Evolutionary conservation across 768 basidiomycete genomes (phyloP), one percentile per base, ranked within the genome.

Genomic region (Lyophyllum semitale): DNA sequence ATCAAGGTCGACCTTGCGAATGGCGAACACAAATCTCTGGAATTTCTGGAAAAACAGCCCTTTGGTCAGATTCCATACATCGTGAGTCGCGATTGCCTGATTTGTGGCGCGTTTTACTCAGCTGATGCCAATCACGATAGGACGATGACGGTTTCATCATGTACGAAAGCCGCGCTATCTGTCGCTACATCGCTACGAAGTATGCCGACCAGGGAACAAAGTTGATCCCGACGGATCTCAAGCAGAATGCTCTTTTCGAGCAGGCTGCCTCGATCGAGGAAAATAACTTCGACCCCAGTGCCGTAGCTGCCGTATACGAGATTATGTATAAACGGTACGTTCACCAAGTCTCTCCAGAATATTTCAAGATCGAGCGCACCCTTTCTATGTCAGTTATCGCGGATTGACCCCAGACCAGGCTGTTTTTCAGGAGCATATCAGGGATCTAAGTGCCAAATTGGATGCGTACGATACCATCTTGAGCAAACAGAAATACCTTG

Each of bases 391-490:
- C n/a, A 13, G 76, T 77, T 18, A 75, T 61, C 4, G 84, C 82
- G 59, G 77, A 84, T 15, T 63, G 52, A 22, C 79, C 84, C 32
- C 72, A 81, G 22, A 66, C 67, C 23, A 82, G 76, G 66, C 75
- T 76, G 33, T 63, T 67, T 59, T 70, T 17, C 61, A 68, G 48
- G 59, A 58, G 12, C 59, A 63, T 20, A 61, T 69, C 9, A 42
- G 49, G 4, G 61, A 60, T 2, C 68, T 83, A 17, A 68, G 73
- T 32, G 68, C 56, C 0, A 80, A 74, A 57, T 72, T 87, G 20
- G 75, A 78, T 27, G 82, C 66, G 1, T 88, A 87, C 65, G 84
- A 88, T 26, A 53, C 59, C 12, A 82, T 88, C 51, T 72, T 89
- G 26, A 65, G 73, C 23, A 85, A 82, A 65, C 77, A 81, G 55